Conservation (phyloP, 345 rosid species). For the Geranium brycei region DNA sequence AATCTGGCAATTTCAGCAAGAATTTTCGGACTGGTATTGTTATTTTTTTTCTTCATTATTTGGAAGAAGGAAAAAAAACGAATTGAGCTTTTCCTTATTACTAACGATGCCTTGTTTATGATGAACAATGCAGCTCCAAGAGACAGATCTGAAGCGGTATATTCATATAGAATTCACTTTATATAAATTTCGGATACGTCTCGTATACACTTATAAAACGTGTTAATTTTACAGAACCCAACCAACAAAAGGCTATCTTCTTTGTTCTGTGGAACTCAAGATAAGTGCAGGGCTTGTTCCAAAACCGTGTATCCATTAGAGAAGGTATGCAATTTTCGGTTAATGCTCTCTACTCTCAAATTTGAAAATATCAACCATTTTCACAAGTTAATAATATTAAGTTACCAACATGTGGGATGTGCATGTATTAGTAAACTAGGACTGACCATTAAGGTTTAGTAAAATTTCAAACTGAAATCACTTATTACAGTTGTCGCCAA, state of each 20-base stretch:
- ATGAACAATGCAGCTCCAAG: too few species aligned
- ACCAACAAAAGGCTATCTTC: conserved; percentile 78
- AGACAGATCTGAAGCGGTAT: too few species aligned
- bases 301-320: conserved; percentile 91
- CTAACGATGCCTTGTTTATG: too few species aligned
- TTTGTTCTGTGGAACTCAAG: conserved; percentile 77
- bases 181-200: neutral
- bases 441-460: too few species aligned
- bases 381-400: too few species aligned
- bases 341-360: too few species aligned
- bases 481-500: too few species aligned
- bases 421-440: too few species aligned
- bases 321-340: conserved; percentile 37
- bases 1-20: conserved; percentile 23
- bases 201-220: neutral
- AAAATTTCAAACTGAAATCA: too few species aligned
- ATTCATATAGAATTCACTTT: too few species aligned
- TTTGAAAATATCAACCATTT: neutral
- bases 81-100: neutral
- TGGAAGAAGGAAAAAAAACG: too few species aligned
- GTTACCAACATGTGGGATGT: neutral
- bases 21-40: conserved; percentile 38
- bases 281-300: conserved; percentile 77
- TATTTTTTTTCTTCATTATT: neutral
- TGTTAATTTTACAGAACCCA: conserved; percentile 31